Evolutionary conservation across 108 stramenopile species (phyloP).

Genomic region (Discostella stelligeroides): DNA sequence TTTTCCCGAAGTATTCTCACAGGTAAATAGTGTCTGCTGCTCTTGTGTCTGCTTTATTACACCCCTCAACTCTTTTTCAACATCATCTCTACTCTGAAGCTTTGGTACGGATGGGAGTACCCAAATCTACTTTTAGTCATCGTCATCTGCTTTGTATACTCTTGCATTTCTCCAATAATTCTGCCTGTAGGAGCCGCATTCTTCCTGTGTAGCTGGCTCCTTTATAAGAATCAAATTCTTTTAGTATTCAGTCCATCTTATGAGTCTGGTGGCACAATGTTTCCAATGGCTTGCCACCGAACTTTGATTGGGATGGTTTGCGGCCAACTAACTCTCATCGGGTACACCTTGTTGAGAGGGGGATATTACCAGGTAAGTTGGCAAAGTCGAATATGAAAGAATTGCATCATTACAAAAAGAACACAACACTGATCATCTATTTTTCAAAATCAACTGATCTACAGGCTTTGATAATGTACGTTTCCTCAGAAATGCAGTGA

Average conservation of each 20-base stretch:
- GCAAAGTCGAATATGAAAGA: too few species aligned
- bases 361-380: slow-evolving; percentile 49
- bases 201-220: slow-evolving; percentile 75
- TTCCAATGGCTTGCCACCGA: slow-evolving; percentile 62
- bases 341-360: slow-evolving; percentile 46
- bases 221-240: slow-evolving; percentile 91
- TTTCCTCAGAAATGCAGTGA: too few species aligned
- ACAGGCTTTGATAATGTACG: slow-evolving; percentile 21
- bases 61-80: not conserved
- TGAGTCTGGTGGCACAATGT: slow-evolving; percentile 70
- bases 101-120: slow-evolving; percentile 85
- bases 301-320: slow-evolving; percentile 57
- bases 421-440: too few species aligned
- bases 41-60: not conserved
- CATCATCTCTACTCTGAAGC: not conserved
- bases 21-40: slow-evolving; percentile 1
- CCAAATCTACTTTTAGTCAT: slow-evolving; percentile 83
- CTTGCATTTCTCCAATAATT: slow-evolving; percentile 82
- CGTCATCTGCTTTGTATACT: slow-evolving; percentile 82
- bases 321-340: slow-evolving; percentile 57
- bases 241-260: slow-evolving; percentile 70
- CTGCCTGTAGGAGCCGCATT: slow-evolving; percentile 78
- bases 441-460: not conserved
- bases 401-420: too few species aligned
- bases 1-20: slow-evolving; percentile 19